phyloP scores from a whole-genome alignment of 257 asterid species.

The Gentiana dahurica region DNA sequence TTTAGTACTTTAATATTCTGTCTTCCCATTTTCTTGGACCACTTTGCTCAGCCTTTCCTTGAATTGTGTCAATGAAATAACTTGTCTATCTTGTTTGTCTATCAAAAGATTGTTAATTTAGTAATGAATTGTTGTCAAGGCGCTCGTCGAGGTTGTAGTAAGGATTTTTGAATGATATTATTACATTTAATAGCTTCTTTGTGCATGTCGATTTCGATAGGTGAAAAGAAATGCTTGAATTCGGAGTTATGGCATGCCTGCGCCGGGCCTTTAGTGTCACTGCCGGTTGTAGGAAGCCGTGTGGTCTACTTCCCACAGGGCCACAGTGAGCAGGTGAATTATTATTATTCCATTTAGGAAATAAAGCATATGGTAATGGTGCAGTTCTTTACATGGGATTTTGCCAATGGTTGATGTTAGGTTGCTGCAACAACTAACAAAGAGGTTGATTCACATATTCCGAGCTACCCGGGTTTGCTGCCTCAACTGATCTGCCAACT shows the following conservation, averaged over 20 bases:
- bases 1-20: conserved; percentile 7
- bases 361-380: not conserved
- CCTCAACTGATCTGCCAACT: conserved; percentile 96
- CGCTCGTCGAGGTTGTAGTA: too few species aligned
- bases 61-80: not conserved
- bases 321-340: conserved; percentile 89
- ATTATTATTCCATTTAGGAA: not conserved
- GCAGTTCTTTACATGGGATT: conserved; percentile 6
- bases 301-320: conserved; percentile 99
- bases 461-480: conserved; percentile 81
- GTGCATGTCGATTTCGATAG: conserved; percentile 36
- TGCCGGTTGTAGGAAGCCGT: conserved; percentile 78
- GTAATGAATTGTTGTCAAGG: not conserved
- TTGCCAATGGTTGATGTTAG: conserved; percentile 31
- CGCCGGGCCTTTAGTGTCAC: conserved; percentile 94
- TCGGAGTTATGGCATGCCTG: conserved; percentile 99
- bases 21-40: not conserved
- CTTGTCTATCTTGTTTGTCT: not conserved
- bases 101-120: not conserved
- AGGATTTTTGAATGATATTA: not conserved
- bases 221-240: conserved; percentile 88
- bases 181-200: conserved; percentile 2
- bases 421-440: conserved; percentile 92
- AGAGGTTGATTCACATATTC: conserved; percentile 88
- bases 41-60: conserved; percentile 1